Evolutionary conservation across 2,329 filamentous ascomycete species (phyloP), one percentile per base, ranked within the genome.

Genomic region (Colletotrichum brevisporum): DNA sequence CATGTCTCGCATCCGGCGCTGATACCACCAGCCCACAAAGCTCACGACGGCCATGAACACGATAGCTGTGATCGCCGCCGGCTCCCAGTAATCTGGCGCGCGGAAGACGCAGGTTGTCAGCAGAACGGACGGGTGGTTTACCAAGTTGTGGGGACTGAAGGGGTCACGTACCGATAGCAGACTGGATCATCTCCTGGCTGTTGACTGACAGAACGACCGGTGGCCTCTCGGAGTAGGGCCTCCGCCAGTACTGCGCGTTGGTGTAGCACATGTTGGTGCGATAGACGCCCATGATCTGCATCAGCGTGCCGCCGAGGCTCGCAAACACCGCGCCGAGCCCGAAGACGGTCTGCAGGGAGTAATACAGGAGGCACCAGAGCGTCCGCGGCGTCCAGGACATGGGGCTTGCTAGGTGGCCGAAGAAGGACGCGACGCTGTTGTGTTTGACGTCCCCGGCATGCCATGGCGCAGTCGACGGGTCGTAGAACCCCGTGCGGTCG

Each of bases 261-360:
- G 75, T 31, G 43, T 64, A 58, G 59, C 74, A 74, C 24, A 76
- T 72, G 39, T 71, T 61, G 12, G 73, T 70, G 21, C 71, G 52
- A 41, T 76, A 76, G 9, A 76, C 73, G 10, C 75, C 75, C 45
- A 76, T 61, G 13, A 76, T 65, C 68, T 76, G 74, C 74, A 76
- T 73, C 18, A 71, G 21, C 0, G 75, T 76, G 16, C 75, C 75
- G 3, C 72, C 73, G 5, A 76, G 55, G 12, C 74, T 70, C 0
- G 75, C 41, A 79, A 85, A 73, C 80, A 85, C 71, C 82, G 85
- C 71, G 76, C 81, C 69, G 78, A 84, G 57, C 77, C 73, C 71
- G 15, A 73, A 56, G 1, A 70, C 13, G 54, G 55, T 67, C 58
- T 71, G 58, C 21, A 55, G 64, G 15, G 59, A 31, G 47, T 71